phyloP scores from a whole-genome alignment of 2,329 filamentous ascomycete species.

The Colletotrichum eremochloae region DNA sequence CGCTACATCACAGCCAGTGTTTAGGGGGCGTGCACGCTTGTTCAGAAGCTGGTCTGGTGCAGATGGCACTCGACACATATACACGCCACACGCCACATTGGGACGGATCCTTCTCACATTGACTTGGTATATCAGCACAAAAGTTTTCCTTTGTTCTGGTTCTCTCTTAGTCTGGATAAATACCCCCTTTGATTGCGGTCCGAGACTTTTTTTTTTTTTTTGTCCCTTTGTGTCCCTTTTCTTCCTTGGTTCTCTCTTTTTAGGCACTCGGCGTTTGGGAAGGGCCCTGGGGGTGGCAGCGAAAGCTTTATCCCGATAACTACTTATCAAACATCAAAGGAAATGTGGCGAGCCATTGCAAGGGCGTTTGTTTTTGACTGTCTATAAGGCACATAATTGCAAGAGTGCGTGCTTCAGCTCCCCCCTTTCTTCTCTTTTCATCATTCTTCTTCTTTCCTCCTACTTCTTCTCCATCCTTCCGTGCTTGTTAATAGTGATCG shows the following conservation, averaged over 20 bases:
- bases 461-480: not conserved
- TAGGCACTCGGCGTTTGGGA: constrained; percentile 12
- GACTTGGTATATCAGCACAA: not conserved
- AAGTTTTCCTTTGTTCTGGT: constrained; percentile 2
- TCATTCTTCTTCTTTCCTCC: not conserved
- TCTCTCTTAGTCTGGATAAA: constrained; percentile 41
- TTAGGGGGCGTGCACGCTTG: not conserved
- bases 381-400: not conserved
- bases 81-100: not conserved
- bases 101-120: too few species aligned
- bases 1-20: not conserved
- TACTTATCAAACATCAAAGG: not conserved
- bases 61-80: not conserved
- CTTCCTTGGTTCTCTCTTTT: not conserved
- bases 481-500: constrained; percentile 14
- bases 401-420: not conserved
- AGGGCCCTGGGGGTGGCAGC: not conserved
- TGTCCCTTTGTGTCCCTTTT: not conserved
- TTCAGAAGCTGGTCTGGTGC: not conserved
- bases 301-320: not conserved
- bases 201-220: not conserved
- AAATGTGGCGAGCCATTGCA: constrained; percentile 9
- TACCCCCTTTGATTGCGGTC: constrained; percentile 36
- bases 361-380: constrained; percentile 8
- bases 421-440: too few species aligned